Base-by-base conservation (phyloP, 768 basidiomycete species). In the Tricholoma terreum region DNA sequence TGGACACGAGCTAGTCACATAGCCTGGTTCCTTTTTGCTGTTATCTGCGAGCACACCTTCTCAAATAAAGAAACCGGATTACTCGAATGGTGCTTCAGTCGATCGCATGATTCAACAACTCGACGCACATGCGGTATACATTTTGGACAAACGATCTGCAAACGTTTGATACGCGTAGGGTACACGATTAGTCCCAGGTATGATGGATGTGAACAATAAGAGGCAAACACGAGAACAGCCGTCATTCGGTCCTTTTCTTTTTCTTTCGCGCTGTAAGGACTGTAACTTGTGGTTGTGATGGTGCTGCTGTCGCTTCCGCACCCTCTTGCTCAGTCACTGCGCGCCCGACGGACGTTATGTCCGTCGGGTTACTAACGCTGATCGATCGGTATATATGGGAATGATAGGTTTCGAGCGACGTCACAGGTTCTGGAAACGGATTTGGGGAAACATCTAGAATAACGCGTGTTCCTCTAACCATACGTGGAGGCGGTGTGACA, bases 371-470 rank as follows among this genome's bases (percentile, higher is more conserved):
- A 57, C 75, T 74, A 49, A 87, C 83, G 42, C 56, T 58, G 45
- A 83, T 69, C n/a, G 74, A 66, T 24, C 87, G 87, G 66, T 84
- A 86, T 27, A 90, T 82, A 65, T 83, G 71, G 50, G 76, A 69
- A n/a, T 68, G 56, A 69, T 89, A 89, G 51, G 82, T 85, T 68
- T 84, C 84, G 42, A 79, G 70, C 33, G 83, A 84, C 34, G 82
- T 76, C 51, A 80, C 80, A 6, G 86, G 85, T 64, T 89, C 87
- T 7, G 84, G 78, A 67, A 86, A 87, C 17, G 84, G 81, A 64
- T 86, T 87, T 40, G 86, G 85, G 49, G 86, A 84, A 24, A 81
- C 69, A 42, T 85, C 84, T 10, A 72, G 61, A 57, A 74, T 57
- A 8, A 58, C 45, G 6, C 65, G 65, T 58, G 63, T 70, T 43